Conservation (phyloP, 192 early-diverging fungal species). For the Piromyces finnis region DNA sequence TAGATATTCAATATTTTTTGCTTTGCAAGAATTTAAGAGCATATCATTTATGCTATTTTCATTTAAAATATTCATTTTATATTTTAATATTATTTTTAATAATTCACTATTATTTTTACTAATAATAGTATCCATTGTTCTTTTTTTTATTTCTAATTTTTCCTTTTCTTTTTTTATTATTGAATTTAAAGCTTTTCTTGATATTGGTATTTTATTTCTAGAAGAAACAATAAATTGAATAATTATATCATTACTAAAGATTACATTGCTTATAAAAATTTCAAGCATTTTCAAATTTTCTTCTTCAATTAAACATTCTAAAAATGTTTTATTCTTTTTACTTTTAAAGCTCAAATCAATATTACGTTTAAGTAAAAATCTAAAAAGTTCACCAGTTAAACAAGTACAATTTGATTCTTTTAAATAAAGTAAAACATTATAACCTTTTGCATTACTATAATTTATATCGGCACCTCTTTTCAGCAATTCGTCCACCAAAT, state of each 20-base stretch:
- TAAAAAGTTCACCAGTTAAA: background rate
- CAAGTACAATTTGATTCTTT: background rate
- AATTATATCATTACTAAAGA: background rate
- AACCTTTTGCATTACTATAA: background rate
- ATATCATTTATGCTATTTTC: background rate
- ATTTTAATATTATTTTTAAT: background rate
- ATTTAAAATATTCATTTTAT: background rate
- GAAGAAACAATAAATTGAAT: background rate
- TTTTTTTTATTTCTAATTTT: background rate
- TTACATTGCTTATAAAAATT: background rate
- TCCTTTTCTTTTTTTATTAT: background rate
- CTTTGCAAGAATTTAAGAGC: background rate
- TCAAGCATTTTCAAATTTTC: background rate
- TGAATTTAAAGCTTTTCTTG: too few relatives aligned
- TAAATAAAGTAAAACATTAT: background rate
- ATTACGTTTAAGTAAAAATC: background rate
- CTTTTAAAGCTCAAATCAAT: background rate
- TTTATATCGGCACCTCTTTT: background rate
- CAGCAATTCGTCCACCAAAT: background rate
- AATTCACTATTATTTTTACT: background rate
- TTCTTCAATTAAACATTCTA: background rate
- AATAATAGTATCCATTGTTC: background rate
- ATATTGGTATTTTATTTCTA: too few relatives aligned
- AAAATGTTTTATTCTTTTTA: background rate
- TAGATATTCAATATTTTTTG: background rate